A percentile compares a stretch with the other conserved stretches of the same genome.
phyloP scores from a whole-genome alignment of 108 stramenopile species.

The Schizochytrium sp. region DNA sequence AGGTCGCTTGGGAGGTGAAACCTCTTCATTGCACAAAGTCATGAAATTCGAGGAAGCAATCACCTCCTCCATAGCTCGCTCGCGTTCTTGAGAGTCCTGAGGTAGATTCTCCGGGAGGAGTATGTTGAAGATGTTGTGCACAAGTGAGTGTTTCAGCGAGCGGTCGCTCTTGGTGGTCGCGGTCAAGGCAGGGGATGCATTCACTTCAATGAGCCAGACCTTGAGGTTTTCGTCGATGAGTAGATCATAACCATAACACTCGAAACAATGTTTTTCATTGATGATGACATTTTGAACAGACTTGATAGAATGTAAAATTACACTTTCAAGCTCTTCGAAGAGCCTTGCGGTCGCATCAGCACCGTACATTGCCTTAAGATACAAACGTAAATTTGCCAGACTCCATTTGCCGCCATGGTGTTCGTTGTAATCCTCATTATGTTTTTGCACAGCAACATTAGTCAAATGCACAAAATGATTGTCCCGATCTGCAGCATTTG shows the following conservation, averaged over 20 bases:
- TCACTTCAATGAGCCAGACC: slow-evolving; percentile 90
- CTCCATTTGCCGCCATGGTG: slow-evolving; percentile 82
- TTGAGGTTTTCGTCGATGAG: slow-evolving; percentile 82
- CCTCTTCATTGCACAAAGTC: slow-evolving; percentile 41
- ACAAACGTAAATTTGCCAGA: slow-evolving; percentile 71
- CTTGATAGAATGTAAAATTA: slow-evolving; percentile 78
- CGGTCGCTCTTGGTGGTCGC: slow-evolving; percentile 74
- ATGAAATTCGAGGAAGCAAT: slow-evolving; percentile 35
- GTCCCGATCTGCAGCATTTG: slow-evolving; percentile 68
- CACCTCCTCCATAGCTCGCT: slow-evolving; percentile 2
- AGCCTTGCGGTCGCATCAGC: slow-evolving; percentile 70
- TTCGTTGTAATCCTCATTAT: slow-evolving; percentile 77
- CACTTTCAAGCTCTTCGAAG: slow-evolving; percentile 75
- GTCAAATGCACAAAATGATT: slow-evolving; percentile 78
- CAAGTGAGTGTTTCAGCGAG: slow-evolving; percentile 69
- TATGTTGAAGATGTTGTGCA: slow-evolving; percentile 65
- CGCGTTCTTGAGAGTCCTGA: slow-evolving; percentile 12
- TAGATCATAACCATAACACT: slow-evolving; percentile 88
- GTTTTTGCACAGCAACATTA: slow-evolving; percentile 82
- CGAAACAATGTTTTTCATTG: slow-evolving; percentile 86
- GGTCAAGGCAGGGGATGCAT: slow-evolving; percentile 82
- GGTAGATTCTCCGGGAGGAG: slow-evolving; percentile 60
- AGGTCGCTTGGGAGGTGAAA: background rate
- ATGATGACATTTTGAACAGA: slow-evolving; percentile 80
- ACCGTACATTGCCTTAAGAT: slow-evolving; percentile 73